Percentiles rank a stretch among this genome's conserved stretches.
Conservation (phyloP, 208 protist genomes). For the Acanthamoeba lugdunensis region DNA sequence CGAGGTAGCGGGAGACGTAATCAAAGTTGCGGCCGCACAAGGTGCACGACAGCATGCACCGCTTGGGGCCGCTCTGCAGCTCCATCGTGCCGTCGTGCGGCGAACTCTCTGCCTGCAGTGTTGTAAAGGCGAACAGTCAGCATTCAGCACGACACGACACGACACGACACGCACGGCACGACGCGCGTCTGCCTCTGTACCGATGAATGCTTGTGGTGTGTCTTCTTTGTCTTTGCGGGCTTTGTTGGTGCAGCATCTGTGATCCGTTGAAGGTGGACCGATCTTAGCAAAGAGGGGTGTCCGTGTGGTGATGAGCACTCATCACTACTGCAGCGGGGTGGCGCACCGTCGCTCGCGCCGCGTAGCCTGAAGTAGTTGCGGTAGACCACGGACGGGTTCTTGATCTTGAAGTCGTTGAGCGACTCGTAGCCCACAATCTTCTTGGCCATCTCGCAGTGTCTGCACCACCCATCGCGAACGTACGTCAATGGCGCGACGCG, state of each 20-base stretch:
- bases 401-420: constrained; percentile 8
- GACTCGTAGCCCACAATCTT: constrained; percentile 64
- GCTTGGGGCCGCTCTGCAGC: neutral
- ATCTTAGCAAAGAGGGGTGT: neutral
- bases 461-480: neutral
- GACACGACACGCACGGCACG: neutral
- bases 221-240: neutral
- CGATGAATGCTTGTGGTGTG: neutral
- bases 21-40: constrained; percentile 1
- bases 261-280: too few species aligned
- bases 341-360: neutral
- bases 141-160: neutral
- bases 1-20: neutral
- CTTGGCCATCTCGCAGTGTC: constrained; percentile 57
- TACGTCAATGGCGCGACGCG: too few species aligned
- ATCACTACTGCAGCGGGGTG: too few species aligned
- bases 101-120: neutral
- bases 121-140: neutral
- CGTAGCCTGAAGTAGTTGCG: constrained; percentile 5
- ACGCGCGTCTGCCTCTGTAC: neutral
- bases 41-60: neutral
- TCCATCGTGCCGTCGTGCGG: neutral
- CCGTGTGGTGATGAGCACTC: too few species aligned
- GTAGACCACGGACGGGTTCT: constrained; percentile 32
- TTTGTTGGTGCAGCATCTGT: neutral